Evolutionary conservation across 2,329 filamentous ascomycete species (phyloP).

Genomic region (Tolypocladium inflatum): DNA sequence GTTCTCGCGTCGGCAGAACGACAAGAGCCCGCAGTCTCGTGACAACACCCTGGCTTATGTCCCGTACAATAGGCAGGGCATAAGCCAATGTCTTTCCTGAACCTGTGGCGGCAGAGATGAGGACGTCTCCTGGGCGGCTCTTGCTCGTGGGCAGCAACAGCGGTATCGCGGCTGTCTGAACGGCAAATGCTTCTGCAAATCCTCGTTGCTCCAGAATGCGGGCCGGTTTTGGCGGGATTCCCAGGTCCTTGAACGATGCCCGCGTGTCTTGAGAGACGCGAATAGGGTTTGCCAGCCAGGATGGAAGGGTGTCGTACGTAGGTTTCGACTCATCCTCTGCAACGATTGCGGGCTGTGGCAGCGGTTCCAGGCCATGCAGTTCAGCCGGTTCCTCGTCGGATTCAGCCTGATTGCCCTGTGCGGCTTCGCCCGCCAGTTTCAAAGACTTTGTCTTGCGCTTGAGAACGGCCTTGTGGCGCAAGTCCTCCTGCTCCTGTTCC

Average conservation of each 20-base stretch:
- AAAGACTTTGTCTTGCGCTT: conserved; percentile 48
- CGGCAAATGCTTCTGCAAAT: conserved; percentile 29
- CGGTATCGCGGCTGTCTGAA: conserved; percentile 53
- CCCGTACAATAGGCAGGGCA: conserved; percentile 73
- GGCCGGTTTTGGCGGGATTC: conserved; percentile 50
- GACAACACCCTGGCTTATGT: conserved; percentile 54
- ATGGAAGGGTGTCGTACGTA: conserved; percentile 68
- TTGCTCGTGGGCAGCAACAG: conserved; percentile 60
- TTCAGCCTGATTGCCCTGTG: conserved; percentile 18
- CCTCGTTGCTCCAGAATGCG: conserved; percentile 55
- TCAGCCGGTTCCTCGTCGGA: conserved; percentile 27
- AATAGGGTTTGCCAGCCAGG: conserved; percentile 73
- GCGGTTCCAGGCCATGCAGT: conserved; percentile 65
- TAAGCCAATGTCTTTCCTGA: conserved; percentile 95
- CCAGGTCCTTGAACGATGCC: conserved; percentile 52
- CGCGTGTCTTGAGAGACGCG: conserved; percentile 52
- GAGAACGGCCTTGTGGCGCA: conserved; percentile 40
- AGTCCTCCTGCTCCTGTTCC: conserved; percentile 17
- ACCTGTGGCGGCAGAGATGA: conserved; percentile 87
- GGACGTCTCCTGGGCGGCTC: conserved; percentile 63
- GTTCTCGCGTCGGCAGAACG: conserved; percentile 81
- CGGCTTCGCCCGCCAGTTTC: conserved; percentile 33
- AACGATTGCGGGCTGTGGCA: conserved; percentile 67
- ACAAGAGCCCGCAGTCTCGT: conserved; percentile 70
- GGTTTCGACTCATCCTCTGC: conserved; percentile 48